Evolutionary conservation across 2,329 filamentous ascomycete genomes (phyloP).

Genomic region (Trichoderma asperellum): DNA sequence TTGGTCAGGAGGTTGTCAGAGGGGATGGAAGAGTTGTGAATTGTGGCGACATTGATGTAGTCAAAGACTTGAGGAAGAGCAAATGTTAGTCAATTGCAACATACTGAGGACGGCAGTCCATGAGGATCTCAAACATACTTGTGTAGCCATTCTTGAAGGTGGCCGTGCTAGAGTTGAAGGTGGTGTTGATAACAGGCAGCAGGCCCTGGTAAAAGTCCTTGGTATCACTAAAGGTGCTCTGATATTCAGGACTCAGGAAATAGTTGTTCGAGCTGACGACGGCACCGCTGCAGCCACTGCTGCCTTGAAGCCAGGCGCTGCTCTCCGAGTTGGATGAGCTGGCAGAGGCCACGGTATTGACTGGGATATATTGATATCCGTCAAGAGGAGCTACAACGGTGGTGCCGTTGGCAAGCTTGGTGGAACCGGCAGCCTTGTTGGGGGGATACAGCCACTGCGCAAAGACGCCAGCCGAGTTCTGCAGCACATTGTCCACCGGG

Average conservation of each 20-base stretch:
- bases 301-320: constrained; percentile 62
- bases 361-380: constrained; percentile 83
- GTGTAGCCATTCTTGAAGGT: constrained; percentile 64
- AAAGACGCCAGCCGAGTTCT: constrained; percentile 79
- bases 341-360: constrained; percentile 63
- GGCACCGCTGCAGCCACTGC: constrained; percentile 59
- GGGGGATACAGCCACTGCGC: constrained; percentile 88
- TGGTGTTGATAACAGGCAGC: constrained; percentile 58
- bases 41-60: constrained; percentile 61
- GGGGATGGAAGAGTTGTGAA: constrained; percentile 65
- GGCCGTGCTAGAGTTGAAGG: constrained; percentile 50
- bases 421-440: constrained; percentile 53
- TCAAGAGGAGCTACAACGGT: constrained; percentile 68
- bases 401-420: constrained; percentile 73
- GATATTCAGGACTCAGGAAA: constrained; percentile 54
- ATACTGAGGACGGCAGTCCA: background rate
- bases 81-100: background rate
- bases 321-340: constrained; percentile 60
- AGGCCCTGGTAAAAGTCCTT: constrained; percentile 62
- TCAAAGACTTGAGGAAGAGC: constrained; percentile 55
- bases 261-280: constrained; percentile 60
- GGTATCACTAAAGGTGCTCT: constrained; percentile 51
- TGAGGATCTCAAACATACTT: constrained; percentile 49
- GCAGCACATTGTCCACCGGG: constrained; percentile 75
- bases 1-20: constrained; percentile 62